phyloP scores from a whole-genome alignment of 345 rosid genomes.

The Aegle marmelos region DNA sequence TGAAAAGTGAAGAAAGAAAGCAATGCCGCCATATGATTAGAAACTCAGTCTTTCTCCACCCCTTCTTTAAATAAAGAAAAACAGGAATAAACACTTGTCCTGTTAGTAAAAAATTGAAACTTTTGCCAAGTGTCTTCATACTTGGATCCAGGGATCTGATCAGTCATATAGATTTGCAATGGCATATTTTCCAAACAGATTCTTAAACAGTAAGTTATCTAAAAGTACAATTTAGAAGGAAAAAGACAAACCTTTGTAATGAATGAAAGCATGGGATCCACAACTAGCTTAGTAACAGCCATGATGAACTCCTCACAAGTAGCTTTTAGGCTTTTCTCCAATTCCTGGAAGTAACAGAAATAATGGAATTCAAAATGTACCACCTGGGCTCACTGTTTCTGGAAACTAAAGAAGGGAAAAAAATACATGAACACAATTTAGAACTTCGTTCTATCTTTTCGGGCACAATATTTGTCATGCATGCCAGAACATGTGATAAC shows the following conservation, averaged over 20 bases:
- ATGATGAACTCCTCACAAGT: conserved; percentile 98
- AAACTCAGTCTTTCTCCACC: neutral
- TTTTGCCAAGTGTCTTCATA: neutral
- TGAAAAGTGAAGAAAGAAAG: neutral
- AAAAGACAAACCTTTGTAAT: conserved; percentile 73
- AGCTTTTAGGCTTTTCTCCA: conserved; percentile 91
- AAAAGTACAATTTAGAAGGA: neutral
- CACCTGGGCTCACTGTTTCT: neutral
- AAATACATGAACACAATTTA: neutral
- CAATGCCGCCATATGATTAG: neutral
- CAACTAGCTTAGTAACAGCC: conserved; percentile 91
- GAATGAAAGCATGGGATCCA: conserved; percentile 98
- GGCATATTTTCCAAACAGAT: conserved; percentile 1
- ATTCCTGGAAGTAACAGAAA: conserved; percentile 51
- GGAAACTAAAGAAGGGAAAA: too few species aligned
- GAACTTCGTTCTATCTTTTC: neutral
- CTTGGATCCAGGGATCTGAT: neutral
- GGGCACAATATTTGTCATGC: neutral
- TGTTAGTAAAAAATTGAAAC: neutral
- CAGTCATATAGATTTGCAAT: neutral
- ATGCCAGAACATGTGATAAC: neutral
- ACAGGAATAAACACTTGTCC: neutral
- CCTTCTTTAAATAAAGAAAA: neutral
- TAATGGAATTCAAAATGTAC: neutral
- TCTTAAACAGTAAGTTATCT: neutral